These are phyloP conservation scores for Cyclanthera cordifolia DNA, from an alignment of 306 rosid genomes.

Conservation along the genomic window DNA sequence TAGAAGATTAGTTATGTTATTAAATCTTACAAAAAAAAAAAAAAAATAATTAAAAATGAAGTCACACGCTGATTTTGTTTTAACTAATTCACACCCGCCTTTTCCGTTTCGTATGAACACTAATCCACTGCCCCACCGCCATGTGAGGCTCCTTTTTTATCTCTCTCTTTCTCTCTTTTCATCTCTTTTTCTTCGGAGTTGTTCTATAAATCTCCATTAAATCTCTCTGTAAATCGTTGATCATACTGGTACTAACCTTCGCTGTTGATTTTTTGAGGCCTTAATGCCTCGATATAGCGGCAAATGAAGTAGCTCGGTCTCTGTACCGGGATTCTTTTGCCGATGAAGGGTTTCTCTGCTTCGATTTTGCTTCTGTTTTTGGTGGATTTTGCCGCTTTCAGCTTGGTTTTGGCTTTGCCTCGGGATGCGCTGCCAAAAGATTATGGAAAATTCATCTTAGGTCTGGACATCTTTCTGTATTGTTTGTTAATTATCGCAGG, in stretches of 20 bases:
- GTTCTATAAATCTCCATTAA: slow-evolving; percentile 13
- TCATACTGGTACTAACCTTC: not conserved
- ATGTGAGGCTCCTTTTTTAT: slow-evolving; percentile 32
- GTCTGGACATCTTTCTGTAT: slow-evolving; percentile 31
- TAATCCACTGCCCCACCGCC: slow-evolving; percentile 25
- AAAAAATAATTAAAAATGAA: not conserved
- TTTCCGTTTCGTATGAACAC: slow-evolving; percentile 22
- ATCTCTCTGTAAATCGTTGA: not conserved
- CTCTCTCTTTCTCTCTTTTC: not conserved
- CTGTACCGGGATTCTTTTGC: slow-evolving; percentile 20
- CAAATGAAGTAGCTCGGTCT: slow-evolving; percentile 25
- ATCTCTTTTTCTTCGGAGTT: not conserved
- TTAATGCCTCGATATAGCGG: not conserved
- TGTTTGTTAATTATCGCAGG: slow-evolving; percentile 14
- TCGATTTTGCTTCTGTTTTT: slow-evolving; percentile 24
- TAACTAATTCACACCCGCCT: slow-evolving; percentile 33
- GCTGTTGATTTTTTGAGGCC: not conserved
- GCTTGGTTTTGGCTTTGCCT: slow-evolving; percentile 43
- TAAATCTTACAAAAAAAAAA: not conserved
- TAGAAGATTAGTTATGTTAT: not conserved
- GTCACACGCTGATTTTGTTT: not conserved
- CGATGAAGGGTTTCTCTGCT: slow-evolving; percentile 36
- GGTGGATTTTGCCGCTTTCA: slow-evolving; percentile 23
- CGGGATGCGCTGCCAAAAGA: slow-evolving; percentile 20
- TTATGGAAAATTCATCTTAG: slow-evolving; percentile 33